Conservation (phyloP, 139 green algal genomes). For the Chlamydomonas sp. region DNA sequence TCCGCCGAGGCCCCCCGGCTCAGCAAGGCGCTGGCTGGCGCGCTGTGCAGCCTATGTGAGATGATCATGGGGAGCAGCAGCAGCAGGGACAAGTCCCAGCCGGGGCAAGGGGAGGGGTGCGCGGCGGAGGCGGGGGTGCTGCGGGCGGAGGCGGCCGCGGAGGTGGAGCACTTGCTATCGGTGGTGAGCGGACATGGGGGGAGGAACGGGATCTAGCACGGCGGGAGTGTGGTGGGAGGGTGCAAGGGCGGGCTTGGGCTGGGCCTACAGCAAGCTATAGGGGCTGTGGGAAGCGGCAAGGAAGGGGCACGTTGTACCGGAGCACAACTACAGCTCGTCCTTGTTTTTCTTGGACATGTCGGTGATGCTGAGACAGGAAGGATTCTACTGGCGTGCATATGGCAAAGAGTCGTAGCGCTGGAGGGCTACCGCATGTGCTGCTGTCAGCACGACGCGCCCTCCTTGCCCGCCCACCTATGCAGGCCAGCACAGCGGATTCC, state of each 20-base stretch:
- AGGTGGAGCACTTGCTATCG: constrained; percentile 66
- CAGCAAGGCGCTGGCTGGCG: constrained; percentile 48
- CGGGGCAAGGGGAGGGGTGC: not conserved
- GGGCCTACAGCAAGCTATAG: not conserved
- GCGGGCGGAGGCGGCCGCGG: constrained; percentile 12
- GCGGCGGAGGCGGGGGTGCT: not conserved
- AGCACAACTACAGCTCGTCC: too few relatives aligned
- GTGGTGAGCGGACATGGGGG: not conserved
- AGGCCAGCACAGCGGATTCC: constrained; percentile 37
- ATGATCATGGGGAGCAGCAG: constrained; percentile 56
- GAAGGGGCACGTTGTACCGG: too few relatives aligned
- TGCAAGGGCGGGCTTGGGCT: not conserved
- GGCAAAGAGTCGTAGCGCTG: too few relatives aligned
- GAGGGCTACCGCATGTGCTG: too few relatives aligned
- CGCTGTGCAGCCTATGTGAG: constrained; percentile 77
- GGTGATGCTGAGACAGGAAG: too few relatives aligned
- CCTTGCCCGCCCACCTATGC: not conserved
- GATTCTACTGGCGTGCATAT: too few relatives aligned
- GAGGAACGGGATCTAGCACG: not conserved
- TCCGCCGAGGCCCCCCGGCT: constrained; percentile 19
- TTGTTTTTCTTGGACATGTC: too few relatives aligned
- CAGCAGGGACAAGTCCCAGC: not conserved
- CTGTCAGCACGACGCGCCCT: not conserved
- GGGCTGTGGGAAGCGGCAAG: too few relatives aligned
- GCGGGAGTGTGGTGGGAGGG: not conserved